These are phyloP conservation scores for Apocynum venetum DNA, from an alignment of 257 asterid genomes.

Conservation along the genomic window DNA sequence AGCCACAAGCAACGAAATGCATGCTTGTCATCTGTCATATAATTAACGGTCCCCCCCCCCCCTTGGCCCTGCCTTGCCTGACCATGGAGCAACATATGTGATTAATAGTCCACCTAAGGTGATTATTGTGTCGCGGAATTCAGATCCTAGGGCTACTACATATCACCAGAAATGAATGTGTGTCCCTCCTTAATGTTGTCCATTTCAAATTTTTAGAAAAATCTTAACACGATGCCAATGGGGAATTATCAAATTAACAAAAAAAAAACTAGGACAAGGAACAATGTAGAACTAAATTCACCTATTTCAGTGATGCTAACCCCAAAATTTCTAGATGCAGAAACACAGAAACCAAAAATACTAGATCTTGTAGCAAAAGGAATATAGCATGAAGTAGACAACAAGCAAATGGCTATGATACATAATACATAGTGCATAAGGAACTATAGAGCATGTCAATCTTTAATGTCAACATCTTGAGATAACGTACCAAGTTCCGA, in stretches of 20 bases:
- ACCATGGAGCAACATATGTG: background rate
- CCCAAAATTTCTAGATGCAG: background rate
- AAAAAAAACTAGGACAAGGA: background rate
- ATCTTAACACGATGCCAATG: background rate
- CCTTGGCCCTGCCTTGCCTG: background rate
- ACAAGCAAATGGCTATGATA: background rate
- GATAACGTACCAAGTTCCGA: conserved; percentile 76
- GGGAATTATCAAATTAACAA: background rate
- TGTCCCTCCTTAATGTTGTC: background rate
- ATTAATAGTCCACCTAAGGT: background rate
- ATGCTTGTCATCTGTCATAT: background rate
- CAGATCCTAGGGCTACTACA: background rate
- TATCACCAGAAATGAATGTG: background rate
- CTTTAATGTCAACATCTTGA: background rate
- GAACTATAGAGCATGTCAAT: background rate
- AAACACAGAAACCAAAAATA: background rate
- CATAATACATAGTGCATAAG: background rate
- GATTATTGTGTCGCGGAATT: background rate
- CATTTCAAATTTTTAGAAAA: background rate
- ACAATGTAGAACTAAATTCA: background rate
- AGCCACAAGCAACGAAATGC: background rate
- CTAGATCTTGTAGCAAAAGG: background rate
- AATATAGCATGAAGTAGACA: background rate
- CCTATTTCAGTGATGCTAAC: background rate
- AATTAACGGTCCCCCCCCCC: background rate